Evolutionary conservation across 1,284 basidiomycete genomes (phyloP).

Genomic region (Puccinia sorghi): DNA sequence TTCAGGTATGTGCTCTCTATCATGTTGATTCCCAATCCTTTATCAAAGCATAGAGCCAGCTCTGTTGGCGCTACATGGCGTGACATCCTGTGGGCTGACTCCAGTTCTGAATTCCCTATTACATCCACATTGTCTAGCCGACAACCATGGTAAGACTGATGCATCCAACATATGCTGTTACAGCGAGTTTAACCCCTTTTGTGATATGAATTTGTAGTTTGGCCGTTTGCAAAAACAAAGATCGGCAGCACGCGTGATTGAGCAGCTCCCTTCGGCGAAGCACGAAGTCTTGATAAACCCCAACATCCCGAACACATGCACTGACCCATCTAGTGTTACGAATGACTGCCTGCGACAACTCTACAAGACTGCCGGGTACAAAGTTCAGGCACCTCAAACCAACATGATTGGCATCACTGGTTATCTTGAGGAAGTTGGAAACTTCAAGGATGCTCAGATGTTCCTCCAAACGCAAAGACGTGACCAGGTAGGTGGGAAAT

Average conservation of each 20-base stretch:
- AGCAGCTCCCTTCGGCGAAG: constrained; percentile 4
- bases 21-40: background rate
- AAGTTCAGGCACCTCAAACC: background rate
- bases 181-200: background rate
- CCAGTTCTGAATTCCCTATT: background rate
- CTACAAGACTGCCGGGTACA: constrained; percentile 28
- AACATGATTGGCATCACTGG: constrained; percentile 47
- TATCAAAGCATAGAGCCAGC: background rate
- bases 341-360: constrained; percentile 45
- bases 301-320: constrained; percentile 18
- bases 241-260: background rate
- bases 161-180: background rate
- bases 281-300: background rate
- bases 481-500: constrained; percentile 20
- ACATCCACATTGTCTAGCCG: background rate
- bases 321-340: constrained; percentile 31
- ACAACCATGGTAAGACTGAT: constrained; percentile 41
- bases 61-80: background rate
- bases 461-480: constrained; percentile 30
- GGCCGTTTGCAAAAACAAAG: constrained; percentile 32
- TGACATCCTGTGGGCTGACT: background rate
- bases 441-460: constrained; percentile 25
- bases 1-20: constrained; percentile 26
- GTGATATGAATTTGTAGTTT: constrained; percentile 20
- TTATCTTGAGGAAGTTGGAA: constrained; percentile 35